These are phyloP conservation scores for Macrolepiota albuminosa DNA, from an alignment of 768 basidiomycete species.

Conservation along the genomic window DNA sequence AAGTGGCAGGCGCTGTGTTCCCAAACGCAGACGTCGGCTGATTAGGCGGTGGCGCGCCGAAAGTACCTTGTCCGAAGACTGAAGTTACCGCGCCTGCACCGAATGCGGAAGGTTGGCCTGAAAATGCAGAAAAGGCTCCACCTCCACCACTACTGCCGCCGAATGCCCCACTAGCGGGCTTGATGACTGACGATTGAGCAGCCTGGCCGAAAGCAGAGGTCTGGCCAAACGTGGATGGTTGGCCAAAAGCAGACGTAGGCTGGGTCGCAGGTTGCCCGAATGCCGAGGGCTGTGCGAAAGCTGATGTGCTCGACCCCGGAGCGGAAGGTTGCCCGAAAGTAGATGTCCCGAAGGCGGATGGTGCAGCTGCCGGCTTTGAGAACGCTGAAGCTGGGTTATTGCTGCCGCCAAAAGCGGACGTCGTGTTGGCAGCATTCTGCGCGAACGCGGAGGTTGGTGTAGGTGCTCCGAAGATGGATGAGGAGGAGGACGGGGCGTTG, in stretches of 20 bases:
- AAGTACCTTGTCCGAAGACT: constrained; percentile 27
- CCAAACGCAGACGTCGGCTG: constrained; percentile 21
- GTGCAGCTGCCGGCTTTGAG: constrained; percentile 21
- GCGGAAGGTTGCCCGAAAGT: constrained; percentile 26
- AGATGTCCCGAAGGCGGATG: constrained; percentile 35
- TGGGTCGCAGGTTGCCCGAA: constrained; percentile 22
- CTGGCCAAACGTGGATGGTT: constrained; percentile 29
- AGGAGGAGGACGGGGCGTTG: constrained; percentile 17
- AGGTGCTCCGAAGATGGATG: constrained; percentile 26
- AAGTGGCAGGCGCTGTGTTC: constrained; percentile 13
- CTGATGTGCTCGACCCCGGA: constrained; percentile 2
- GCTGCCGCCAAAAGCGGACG: constrained; percentile 23
- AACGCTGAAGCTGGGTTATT: constrained; percentile 19
- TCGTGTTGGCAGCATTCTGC: constrained; percentile 11
- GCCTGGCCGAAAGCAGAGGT: constrained; percentile 28
- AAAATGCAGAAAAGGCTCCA: constrained; percentile 42
- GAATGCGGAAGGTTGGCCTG: constrained; percentile 43
- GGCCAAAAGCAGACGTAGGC: constrained; percentile 34
- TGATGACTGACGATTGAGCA: constrained; percentile 34
- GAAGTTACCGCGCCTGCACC: constrained; percentile 23
- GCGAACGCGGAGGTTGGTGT: constrained; percentile 23
- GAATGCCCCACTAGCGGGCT: constrained; percentile 50
- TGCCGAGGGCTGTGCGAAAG: constrained; percentile 8
- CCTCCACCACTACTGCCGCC: constrained; percentile 38
- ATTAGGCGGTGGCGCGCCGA: constrained; percentile 17